Evolutionary conservation across 176 grass and related monocot species (phyloP).

Genomic region (Elaeis guineensis): DNA sequence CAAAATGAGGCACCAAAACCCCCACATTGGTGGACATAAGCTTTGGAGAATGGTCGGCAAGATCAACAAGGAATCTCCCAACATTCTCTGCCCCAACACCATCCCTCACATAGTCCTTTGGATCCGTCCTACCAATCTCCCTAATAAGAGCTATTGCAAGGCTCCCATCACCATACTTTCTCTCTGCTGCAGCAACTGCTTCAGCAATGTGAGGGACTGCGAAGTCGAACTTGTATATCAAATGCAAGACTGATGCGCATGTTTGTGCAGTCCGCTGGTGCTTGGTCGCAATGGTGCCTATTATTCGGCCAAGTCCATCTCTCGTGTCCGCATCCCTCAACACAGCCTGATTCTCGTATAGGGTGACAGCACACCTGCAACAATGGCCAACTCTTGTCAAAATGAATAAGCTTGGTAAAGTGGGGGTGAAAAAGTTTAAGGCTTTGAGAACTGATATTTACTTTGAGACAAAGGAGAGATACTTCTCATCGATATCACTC

Average conservation of each 20-base stretch:
- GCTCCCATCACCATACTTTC: slow-evolving; percentile 76
- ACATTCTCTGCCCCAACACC: slow-evolving; percentile 70
- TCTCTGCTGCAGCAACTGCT: slow-evolving; percentile 60
- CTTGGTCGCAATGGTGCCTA: slow-evolving; percentile 71
- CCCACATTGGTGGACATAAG: slow-evolving; percentile 89
- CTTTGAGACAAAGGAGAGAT: slow-evolving; percentile 94
- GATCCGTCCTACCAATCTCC: slow-evolving; percentile 77
- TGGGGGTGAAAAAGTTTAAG: too few species aligned
- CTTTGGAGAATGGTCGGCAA: slow-evolving; percentile 62
- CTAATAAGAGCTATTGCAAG: slow-evolving; percentile 66
- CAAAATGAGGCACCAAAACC: slow-evolving; percentile 83
- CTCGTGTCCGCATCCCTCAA: slow-evolving; percentile 72
- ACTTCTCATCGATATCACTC: slow-evolving; percentile 60
- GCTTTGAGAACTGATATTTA: slow-evolving; percentile 22
- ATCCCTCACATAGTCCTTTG: slow-evolving; percentile 85
- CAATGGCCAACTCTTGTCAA: neutral
- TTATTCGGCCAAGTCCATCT: slow-evolving; percentile 58
- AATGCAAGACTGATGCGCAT: slow-evolving; percentile 68
- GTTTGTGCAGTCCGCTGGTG: slow-evolving; percentile 71
- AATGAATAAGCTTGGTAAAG: neutral
- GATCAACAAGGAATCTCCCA: slow-evolving; percentile 79
- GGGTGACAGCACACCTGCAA: slow-evolving; percentile 50
- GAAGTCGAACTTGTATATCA: slow-evolving; percentile 84
- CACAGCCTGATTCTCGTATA: slow-evolving; percentile 66
- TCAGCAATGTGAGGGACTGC: slow-evolving; percentile 63